A percentile compares a stretch with the other conserved stretches of the same genome.
These are phyloP conservation scores for Suhomyces panamericanus DNA, from an alignment of 1,139 yeast genomes.

Conservation along the genomic window DNA sequence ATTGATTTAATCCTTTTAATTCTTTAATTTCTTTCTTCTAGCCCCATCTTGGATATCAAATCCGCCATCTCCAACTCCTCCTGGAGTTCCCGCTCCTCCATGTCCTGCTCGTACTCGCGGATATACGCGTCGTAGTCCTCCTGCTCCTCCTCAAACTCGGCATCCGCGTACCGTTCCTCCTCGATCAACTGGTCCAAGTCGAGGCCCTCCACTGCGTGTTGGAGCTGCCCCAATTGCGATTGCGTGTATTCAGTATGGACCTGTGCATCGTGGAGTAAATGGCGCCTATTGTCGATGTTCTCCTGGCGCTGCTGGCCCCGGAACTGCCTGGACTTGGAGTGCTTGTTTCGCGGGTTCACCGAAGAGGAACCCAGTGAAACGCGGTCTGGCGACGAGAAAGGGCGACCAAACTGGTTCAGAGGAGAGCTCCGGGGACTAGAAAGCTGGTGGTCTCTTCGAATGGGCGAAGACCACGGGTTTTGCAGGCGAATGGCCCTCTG, in stretches of 20 bases:
- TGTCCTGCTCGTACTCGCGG: slow-evolving; percentile 18
- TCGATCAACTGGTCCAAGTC: slow-evolving; percentile 33
- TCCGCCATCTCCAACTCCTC: slow-evolving; percentile 26
- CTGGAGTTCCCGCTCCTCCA: slow-evolving; percentile 19
- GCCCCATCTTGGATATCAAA: slow-evolving; percentile 18
- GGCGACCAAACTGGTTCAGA: slow-evolving; percentile 2
- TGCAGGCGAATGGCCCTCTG: slow-evolving; percentile 10
- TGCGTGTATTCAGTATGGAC: slow-evolving; percentile 19
- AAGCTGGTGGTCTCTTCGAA: background rate
- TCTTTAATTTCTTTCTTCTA: background rate
- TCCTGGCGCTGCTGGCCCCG: slow-evolving; percentile 33
- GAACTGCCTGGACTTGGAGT: slow-evolving; percentile 27
- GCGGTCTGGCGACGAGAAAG: slow-evolving; percentile 3
- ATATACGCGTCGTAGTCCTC: slow-evolving; percentile 14
- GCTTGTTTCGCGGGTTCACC: slow-evolving; percentile 30
- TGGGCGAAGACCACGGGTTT: slow-evolving; percentile 12
- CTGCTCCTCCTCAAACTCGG: slow-evolving; percentile 7
- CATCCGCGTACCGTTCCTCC: slow-evolving; percentile 28
- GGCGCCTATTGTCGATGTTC: slow-evolving; percentile 25
- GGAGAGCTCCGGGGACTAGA: slow-evolving; percentile 1
- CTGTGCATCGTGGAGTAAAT: slow-evolving; percentile 27
- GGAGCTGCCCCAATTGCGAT: slow-evolving; percentile 22
- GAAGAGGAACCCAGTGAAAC: slow-evolving; percentile 8
- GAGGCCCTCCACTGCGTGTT: slow-evolving; percentile 18
- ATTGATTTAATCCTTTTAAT: no score